Evolutionary conservation across 2,329 filamentous ascomycete species (phyloP), one percentile per base, ranked within the genome.

Genomic region (Colletotrichum aenigma): DNA sequence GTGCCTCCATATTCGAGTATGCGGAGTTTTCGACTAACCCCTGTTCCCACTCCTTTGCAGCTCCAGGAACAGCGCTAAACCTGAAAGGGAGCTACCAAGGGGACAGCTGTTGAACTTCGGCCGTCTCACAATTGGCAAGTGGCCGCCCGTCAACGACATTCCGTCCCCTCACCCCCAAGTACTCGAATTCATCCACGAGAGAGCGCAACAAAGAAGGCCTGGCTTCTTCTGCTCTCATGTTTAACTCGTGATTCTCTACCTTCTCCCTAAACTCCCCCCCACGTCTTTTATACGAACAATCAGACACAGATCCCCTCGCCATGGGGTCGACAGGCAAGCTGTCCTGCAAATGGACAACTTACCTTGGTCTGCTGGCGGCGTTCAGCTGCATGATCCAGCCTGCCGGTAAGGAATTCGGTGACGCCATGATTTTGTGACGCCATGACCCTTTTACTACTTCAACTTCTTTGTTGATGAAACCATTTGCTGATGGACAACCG

Each of bases 341-440:
- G 87, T 91, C 91, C 86, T 86, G 85, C 82, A 88, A 86, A 85
- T 95, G 94, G 94, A 90, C 92, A 82, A 86, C 91, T 80, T 87
- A 92, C 78, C 84, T 95, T 77, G 89, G 91, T 77, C 82, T 95
- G 76, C 79, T 94, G 60, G 86, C 89, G 78, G 84, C 91, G 64
- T 81, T 95, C 38, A 88, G 89, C 80, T 91, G 88, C 80, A 84
- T 95, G 34, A 85, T 94, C 79, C 89, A 89, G 65, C 91, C 93
- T 81, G 90, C 91, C 86, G 88, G 94, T 95, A 88, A 83, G 91
- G 70, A 66, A 62, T 70, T 21, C 48, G 16, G 43, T 26, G 43
- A 74, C 58, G 74, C 70, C 62, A 72, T 64, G 64, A 52, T 34
- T 21, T 72, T 52, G 34, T 26, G 43, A 74, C 58, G 74, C 70